A percentile compares a stretch with the other conserved stretches of the same genome.
Conservation (phyloP, 495 filamentous ascomycete genomes). For the Aspergillus ellipticus region DNA sequence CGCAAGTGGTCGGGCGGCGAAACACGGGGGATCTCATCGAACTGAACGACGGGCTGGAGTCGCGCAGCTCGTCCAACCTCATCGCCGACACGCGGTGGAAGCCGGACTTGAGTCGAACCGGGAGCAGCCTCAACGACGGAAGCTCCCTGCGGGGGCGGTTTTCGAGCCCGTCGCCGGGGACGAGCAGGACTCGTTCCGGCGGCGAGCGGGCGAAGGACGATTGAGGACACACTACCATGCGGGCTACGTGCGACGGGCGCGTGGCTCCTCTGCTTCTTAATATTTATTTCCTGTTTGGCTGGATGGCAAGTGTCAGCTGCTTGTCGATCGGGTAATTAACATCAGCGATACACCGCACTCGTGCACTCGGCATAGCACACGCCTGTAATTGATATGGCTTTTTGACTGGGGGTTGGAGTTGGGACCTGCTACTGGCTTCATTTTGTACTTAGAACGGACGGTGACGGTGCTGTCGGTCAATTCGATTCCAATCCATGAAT, state of each 20-base stretch:
- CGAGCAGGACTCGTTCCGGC: slow-evolving; percentile 42
- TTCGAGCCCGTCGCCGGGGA: slow-evolving; percentile 29
- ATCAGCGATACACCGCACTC: slow-evolving; percentile 4
- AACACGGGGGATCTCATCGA: slow-evolving; percentile 78
- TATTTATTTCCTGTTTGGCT: slow-evolving; percentile 9
- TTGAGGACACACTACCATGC: slow-evolving; percentile 16
- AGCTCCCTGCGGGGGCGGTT: slow-evolving; percentile 19
- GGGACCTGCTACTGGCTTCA: slow-evolving; percentile 7
- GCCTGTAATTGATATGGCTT: slow-evolving; percentile 6
- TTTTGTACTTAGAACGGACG: slow-evolving; percentile 6
- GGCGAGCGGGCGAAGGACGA: slow-evolving; percentile 31
- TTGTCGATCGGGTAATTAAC: slow-evolving; percentile 1
- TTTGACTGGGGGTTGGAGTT: slow-evolving; percentile 9
- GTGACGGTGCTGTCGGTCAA: neutral
- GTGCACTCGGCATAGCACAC: slow-evolving; percentile 18
- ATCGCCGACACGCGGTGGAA: slow-evolving; percentile 17
- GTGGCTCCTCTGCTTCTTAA: slow-evolving; percentile 10
- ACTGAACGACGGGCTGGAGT: slow-evolving; percentile 59
- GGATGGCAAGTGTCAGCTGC: neutral
- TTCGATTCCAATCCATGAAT: too few species aligned
- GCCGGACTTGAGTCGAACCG: slow-evolving; percentile 20
- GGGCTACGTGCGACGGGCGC: neutral
- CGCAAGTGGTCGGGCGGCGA: slow-evolving; percentile 33
- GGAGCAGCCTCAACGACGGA: slow-evolving; percentile 14
- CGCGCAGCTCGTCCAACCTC: slow-evolving; percentile 22